Evolutionary conservation across 306 rosid genomes (phyloP).

Genomic region (Oxytropis ochrocephala): DNA sequence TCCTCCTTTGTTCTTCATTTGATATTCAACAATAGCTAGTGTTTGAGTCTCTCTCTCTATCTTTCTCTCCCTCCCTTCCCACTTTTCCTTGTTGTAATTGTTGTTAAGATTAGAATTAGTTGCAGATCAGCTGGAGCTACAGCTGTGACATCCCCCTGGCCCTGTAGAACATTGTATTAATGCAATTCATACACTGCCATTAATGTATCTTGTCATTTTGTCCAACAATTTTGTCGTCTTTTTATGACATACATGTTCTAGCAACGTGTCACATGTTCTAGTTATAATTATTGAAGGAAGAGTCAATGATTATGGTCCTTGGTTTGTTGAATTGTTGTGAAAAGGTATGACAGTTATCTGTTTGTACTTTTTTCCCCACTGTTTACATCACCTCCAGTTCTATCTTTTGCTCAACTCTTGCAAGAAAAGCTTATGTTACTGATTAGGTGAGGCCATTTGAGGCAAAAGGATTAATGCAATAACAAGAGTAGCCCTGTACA

Average conservation of each 20-base stretch:
- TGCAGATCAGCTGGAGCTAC: conserved; percentile 6
- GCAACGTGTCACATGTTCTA: background rate
- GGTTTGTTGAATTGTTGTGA: background rate
- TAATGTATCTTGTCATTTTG: conserved; percentile 6
- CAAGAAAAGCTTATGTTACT: background rate
- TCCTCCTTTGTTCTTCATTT: conserved; percentile 8
- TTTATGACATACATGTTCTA: background rate
- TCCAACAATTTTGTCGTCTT: background rate
- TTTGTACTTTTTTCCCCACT: background rate
- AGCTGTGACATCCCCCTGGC: conserved; percentile 8
- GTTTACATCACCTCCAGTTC: background rate
- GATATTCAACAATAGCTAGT: conserved; percentile 19
- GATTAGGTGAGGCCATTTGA: too few species aligned
- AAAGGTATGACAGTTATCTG: background rate
- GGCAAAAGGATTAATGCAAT: too few species aligned
- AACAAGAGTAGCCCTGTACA: too few species aligned
- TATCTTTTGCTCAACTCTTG: background rate
- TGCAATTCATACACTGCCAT: conserved; percentile 13
- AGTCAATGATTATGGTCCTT: background rate
- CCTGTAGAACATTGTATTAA: conserved; percentile 7
- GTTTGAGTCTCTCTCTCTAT: conserved; percentile 7
- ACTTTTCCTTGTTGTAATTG: conserved; percentile 16
- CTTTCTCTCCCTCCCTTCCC: background rate
- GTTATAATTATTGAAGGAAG: background rate
- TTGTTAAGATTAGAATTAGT: conserved; percentile 18